Conservation (phyloP, 2,329 filamentous ascomycete genomes). For the Sporothrix sp. region DNA sequence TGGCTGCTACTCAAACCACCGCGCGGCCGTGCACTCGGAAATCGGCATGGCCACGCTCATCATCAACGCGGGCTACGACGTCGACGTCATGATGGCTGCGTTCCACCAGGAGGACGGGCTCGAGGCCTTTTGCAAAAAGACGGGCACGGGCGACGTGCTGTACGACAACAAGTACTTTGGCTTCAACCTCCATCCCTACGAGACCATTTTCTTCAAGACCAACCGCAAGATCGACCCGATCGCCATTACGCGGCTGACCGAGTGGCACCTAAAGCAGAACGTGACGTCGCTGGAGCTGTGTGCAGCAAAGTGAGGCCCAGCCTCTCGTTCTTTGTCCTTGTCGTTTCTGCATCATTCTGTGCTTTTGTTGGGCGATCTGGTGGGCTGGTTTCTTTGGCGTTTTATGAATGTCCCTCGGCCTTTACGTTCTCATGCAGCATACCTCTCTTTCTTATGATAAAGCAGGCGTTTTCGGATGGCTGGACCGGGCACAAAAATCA, state of each 20-base stretch:
- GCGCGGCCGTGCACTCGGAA: conserved; percentile 25
- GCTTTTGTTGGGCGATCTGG: background rate
- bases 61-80: conserved; percentile 24
- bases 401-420: no score
- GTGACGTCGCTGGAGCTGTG: background rate
- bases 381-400: no score
- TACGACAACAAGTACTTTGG: conserved; percentile 23
- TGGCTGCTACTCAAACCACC: conserved; percentile 23
- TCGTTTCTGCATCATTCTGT: background rate
- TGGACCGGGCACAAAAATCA: no score
- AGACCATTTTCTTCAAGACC: conserved; percentile 29
- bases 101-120: conserved; percentile 17
- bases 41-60: conserved; percentile 25
- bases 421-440: background rate
- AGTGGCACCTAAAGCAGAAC: conserved; percentile 22
- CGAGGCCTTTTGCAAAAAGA: conserved; percentile 20
- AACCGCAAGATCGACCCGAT: conserved; percentile 24
- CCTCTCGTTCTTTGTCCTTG: background rate
- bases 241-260: conserved; percentile 23
- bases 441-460: background rate
- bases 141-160: conserved; percentile 17
- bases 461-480: background rate
- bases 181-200: conserved; percentile 29
- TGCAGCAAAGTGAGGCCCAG: background rate
- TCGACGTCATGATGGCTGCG: conserved; percentile 27